Base-by-base conservation (phyloP, 2,329 filamentous ascomycete species). In the Fulvia fulva region DNA sequence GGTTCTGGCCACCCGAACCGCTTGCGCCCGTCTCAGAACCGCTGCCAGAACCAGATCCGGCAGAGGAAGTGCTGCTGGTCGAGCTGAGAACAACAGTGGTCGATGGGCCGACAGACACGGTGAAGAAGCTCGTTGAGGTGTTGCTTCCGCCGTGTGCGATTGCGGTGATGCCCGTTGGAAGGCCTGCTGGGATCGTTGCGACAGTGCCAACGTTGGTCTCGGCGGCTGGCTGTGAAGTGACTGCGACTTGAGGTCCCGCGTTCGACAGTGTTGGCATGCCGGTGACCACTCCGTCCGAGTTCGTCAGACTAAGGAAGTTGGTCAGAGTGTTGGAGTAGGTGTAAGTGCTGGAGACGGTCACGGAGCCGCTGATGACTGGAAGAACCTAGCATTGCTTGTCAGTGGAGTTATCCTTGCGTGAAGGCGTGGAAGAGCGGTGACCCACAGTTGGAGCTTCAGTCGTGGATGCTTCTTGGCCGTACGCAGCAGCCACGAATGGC, bases 271-370 rank as follows among this genome's bases (percentile, higher is more conserved):
- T 67, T 19, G 79, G 78, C 71, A 76, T 73, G 61, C 78, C 78
- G 45, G 80, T 82, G 50, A 81, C 73, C 41, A 81, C 78, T 51
- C 80, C 79, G 22, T 72, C 62, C 21, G 77, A 77, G 72, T 81
- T 77, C 61, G 79, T 81, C 71, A 76, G 57, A 23, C 77, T 77
- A 25, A 78, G 72, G 71, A 74, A 80, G 56, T 71, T 66, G 43
- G 76, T 79, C 59, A 72, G 71, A 14, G 72, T 72, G 71, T 80
- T 79, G 19, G 67, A 67, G 73, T 79, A 74, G 19, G 64, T 62
- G 46, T 64, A 68, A 51, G 65, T 66, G 43, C 60, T 65, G 34
- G 58, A 57, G 51, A 60, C 49, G 30, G 61, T 63, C 34, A 58
- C 55, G 56, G 53, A 50, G 43, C 57, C 60, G 41, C 46, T 58